A percentile compares a stretch with the other conserved stretches of the same genome.
phyloP scores from a whole-genome alignment of 164 flowering plant species.

The Magnolia officinalis region DNA sequence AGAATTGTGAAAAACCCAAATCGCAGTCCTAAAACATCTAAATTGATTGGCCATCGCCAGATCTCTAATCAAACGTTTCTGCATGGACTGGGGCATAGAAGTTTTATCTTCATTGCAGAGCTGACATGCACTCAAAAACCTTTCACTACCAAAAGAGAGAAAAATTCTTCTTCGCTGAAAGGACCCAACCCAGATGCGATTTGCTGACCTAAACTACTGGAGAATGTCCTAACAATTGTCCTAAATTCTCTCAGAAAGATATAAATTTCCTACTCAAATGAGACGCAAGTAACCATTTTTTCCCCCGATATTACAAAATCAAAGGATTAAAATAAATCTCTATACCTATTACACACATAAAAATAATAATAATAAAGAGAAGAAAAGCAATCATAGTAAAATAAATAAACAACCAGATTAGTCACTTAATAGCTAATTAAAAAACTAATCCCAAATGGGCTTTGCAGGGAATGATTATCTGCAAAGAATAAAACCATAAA shows the following conservation, averaged over 20 bases:
- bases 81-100: too few species aligned
- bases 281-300: background rate
- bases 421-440: background rate
- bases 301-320: background rate
- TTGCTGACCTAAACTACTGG: background rate
- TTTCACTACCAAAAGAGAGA: too few species aligned
- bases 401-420: slow-evolving; percentile 4
- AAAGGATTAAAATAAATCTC: background rate
- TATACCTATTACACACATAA: background rate
- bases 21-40: too few species aligned
- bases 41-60: too few species aligned
- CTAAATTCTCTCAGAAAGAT: background rate
- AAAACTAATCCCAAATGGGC: slow-evolving; percentile 3
- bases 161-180: background rate
- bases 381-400: background rate
- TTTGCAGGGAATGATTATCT: background rate
- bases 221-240: background rate
- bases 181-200: slow-evolving; percentile 2
- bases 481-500: slow-evolving; percentile 1
- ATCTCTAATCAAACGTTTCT: too few species aligned
- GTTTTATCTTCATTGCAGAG: too few species aligned
- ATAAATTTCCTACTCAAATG: background rate
- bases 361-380: background rate
- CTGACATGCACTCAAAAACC: too few species aligned
- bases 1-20: background rate